phyloP scores from a whole-genome alignment of 345 rosid genomes.

The Corchorus capsularis region DNA sequence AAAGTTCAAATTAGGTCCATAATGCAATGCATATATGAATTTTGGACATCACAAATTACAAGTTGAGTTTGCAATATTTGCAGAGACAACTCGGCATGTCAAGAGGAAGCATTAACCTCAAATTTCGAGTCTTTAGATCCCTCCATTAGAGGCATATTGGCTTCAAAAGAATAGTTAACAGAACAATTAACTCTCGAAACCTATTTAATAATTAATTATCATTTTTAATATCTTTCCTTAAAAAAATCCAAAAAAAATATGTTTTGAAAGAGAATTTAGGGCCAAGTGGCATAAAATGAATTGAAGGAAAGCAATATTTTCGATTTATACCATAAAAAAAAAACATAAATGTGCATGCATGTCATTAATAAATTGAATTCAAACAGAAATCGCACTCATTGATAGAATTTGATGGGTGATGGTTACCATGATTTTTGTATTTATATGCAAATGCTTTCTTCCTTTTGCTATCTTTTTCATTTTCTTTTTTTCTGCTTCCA shows the following conservation, averaged over 20 bases:
- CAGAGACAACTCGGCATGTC: not conserved
- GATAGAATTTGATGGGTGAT: not conserved
- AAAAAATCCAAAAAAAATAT: not conserved
- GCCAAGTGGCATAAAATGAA: not conserved
- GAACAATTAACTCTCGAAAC: not conserved
- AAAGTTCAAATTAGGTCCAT: not conserved
- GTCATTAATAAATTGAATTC: not conserved
- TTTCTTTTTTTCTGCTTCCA: not conserved
- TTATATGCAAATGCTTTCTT: too few species aligned
- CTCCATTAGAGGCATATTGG: not conserved
- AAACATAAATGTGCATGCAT: too few species aligned
- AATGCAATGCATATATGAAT: not conserved
- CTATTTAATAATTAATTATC: not conserved
- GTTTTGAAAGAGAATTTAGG: not conserved
- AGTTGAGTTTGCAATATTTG: not conserved
- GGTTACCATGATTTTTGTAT: not conserved
- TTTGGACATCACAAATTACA: not conserved
- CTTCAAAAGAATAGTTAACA: not conserved
- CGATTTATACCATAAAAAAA: slow-evolving; percentile 2
- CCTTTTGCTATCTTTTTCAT: not conserved
- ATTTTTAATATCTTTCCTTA: not conserved
- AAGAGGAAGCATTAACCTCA: not conserved
- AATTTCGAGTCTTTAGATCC: not conserved
- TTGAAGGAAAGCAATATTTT: not conserved
- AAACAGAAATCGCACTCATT: not conserved